phyloP scores from a whole-genome alignment of 495 filamentous ascomycete genomes.

The Aspergillus sclerotioniger region DNA sequence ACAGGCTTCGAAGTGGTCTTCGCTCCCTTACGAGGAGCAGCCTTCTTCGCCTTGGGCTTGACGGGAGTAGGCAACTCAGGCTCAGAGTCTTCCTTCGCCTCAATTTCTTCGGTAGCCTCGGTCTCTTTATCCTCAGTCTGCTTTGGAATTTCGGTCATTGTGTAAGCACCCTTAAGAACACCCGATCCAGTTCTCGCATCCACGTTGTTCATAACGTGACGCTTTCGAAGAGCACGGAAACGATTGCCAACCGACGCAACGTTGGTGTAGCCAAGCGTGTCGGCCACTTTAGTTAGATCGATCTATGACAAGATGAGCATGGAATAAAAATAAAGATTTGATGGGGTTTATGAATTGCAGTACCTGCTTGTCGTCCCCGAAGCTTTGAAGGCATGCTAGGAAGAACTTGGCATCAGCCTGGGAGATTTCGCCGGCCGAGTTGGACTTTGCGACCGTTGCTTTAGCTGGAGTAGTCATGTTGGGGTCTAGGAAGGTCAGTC shows the following conservation, averaged over 20 bases:
- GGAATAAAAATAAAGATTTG: too few relatives aligned
- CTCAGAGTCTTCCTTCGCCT: neutral
- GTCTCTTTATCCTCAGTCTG: neutral
- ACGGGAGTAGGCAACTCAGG: neutral
- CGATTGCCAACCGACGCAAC: conserved; percentile 30
- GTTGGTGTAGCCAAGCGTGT: conserved; percentile 31
- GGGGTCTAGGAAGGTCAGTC: neutral
- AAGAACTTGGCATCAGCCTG: conserved; percentile 16
- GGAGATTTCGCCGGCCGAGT: conserved; percentile 3
- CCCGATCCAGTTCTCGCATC: conserved; percentile 5
- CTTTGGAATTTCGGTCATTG: neutral
- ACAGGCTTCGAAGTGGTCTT: conserved; percentile 5
- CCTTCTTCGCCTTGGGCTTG: conserved; percentile 1
- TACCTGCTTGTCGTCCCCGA: conserved; percentile 15
- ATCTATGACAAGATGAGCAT: conserved; percentile 20
- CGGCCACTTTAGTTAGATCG: conserved; percentile 24
- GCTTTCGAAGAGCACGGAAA: conserved; percentile 27
- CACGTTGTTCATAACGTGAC: conserved; percentile 23
- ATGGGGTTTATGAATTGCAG: neutral
- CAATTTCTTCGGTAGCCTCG: neutral
- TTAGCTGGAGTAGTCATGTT: neutral
- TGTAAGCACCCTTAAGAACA: neutral
- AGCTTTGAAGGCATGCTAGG: conserved; percentile 17
- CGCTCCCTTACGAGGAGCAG: conserved; percentile 8
- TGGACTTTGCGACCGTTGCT: neutral